phyloP scores from a whole-genome alignment of 768 basidiomycete species.

The Agaricus sinodeliciosus region DNA sequence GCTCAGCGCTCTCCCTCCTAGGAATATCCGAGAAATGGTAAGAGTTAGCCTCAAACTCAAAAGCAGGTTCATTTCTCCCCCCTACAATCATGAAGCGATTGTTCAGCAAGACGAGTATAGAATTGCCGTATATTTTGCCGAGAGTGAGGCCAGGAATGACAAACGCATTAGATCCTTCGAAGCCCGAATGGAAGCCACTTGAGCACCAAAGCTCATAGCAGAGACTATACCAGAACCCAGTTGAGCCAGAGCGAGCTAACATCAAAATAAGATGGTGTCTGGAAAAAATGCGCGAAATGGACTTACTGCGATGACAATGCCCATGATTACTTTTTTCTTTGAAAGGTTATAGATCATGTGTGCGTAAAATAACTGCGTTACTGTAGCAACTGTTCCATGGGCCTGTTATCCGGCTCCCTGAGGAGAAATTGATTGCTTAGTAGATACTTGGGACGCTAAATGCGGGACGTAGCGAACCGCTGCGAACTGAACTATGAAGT shows the following conservation, averaged over 20 bases:
- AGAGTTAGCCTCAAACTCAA: not conserved
- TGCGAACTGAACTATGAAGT: too few species aligned
- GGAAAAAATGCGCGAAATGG: not conserved
- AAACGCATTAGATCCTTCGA: not conserved
- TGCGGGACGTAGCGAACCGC: too few species aligned
- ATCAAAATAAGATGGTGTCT: not conserved
- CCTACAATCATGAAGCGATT: slow-evolving; percentile 2
- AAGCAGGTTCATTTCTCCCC: slow-evolving; percentile 1
- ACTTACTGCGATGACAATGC: not conserved
- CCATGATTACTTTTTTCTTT: not conserved
- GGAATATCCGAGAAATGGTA: not conserved
- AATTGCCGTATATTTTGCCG: slow-evolving; percentile 3
- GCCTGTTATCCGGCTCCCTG: too few species aligned
- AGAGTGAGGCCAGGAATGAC: slow-evolving; percentile 3
- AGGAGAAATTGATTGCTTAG: too few species aligned
- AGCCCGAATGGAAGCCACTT: too few species aligned
- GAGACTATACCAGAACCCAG: not conserved
- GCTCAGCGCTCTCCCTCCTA: too few species aligned
- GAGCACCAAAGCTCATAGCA: too few species aligned
- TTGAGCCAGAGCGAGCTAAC: not conserved
- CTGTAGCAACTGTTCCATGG: not conserved
- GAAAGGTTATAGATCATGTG: not conserved
- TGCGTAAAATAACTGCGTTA: not conserved
- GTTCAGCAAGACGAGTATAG: slow-evolving; percentile 2
- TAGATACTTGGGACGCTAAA: too few species aligned